phyloP scores from a whole-genome alignment of 2,329 filamentous ascomycete species.

The Elsinoe batatas region DNA sequence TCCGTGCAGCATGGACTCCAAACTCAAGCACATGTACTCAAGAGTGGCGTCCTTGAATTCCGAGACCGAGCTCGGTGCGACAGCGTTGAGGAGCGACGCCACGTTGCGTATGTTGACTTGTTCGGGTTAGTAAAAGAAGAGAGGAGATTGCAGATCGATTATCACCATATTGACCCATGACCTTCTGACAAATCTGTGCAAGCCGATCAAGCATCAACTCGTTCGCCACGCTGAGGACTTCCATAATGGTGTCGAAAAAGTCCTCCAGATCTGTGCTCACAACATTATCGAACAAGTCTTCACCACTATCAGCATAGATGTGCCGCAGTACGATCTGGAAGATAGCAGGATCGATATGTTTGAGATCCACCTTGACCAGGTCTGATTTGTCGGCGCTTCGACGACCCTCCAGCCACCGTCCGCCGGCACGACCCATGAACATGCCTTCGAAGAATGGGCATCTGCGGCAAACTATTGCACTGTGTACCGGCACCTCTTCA shows the following conservation, averaged over 20 bases:
- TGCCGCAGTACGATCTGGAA: constrained; percentile 73
- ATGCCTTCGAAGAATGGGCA: constrained; percentile 89
- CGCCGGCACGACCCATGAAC: constrained; percentile 77
- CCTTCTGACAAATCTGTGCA: constrained; percentile 77
- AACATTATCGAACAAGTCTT: constrained; percentile 71
- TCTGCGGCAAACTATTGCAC: constrained; percentile 65
- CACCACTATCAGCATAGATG: constrained; percentile 73
- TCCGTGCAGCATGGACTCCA: constrained; percentile 88
- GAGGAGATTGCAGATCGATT: constrained; percentile 19
- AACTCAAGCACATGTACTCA: constrained; percentile 83
- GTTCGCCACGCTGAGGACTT: constrained; percentile 81
- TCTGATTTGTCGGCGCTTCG: constrained; percentile 42
- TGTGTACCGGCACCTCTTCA: constrained; percentile 62
- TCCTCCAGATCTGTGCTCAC: constrained; percentile 64
- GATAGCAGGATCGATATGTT: constrained; percentile 61
- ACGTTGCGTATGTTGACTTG: constrained; percentile 75
- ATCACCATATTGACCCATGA: constrained; percentile 66
- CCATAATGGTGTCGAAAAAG: constrained; percentile 79
- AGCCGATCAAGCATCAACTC: constrained; percentile 91
- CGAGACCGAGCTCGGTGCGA: constrained; percentile 71
- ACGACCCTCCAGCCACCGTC: constrained; percentile 70
- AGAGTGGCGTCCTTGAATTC: constrained; percentile 82
- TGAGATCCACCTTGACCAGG: constrained; percentile 64
- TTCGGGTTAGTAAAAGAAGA: not conserved
- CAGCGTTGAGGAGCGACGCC: constrained; percentile 71